Conservation (phyloP, 345 rosid genomes). For the Citrus hindsii region DNA sequence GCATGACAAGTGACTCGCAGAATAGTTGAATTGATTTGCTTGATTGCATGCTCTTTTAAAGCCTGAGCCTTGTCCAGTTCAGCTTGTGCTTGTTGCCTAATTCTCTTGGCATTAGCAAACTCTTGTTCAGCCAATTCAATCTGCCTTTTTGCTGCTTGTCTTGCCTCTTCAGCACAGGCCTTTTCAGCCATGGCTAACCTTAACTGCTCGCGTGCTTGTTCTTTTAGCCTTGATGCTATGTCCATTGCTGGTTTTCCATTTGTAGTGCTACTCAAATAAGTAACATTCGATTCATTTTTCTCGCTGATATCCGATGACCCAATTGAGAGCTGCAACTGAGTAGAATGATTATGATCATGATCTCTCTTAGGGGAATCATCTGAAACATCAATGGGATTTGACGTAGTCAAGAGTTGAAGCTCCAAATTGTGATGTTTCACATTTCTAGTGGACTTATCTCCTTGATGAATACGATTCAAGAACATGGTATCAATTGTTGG, state of each 20-base stretch:
- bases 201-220: constrained; percentile 38
- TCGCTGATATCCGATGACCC: constrained; percentile 45
- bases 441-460: constrained; percentile 15
- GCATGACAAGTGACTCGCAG: constrained; percentile 72
- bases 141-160: constrained; percentile 62
- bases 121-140: constrained; percentile 79
- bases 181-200: constrained; percentile 62
- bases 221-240: constrained; percentile 27
- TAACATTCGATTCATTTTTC: constrained; percentile 19
- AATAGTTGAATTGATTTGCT: constrained; percentile 57
- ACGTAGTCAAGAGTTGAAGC: constrained; percentile 53
- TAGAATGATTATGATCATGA: constrained; percentile 28
- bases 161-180: constrained; percentile 55
- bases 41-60: constrained; percentile 59
- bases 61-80: constrained; percentile 68
- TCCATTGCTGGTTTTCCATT: constrained; percentile 19
- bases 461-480: constrained; percentile 18
- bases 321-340: constrained; percentile 62
- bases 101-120: constrained; percentile 68
- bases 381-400: constrained; percentile 18
- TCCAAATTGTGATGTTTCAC: constrained; percentile 50
- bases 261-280: constrained; percentile 3
- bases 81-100: constrained; percentile 74
- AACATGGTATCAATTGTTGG: constrained; percentile 23
- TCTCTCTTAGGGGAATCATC: constrained; percentile 32